Evolutionary conservation across 2,329 filamentous ascomycete species (phyloP).

Genomic region (Onygena corvina): DNA sequence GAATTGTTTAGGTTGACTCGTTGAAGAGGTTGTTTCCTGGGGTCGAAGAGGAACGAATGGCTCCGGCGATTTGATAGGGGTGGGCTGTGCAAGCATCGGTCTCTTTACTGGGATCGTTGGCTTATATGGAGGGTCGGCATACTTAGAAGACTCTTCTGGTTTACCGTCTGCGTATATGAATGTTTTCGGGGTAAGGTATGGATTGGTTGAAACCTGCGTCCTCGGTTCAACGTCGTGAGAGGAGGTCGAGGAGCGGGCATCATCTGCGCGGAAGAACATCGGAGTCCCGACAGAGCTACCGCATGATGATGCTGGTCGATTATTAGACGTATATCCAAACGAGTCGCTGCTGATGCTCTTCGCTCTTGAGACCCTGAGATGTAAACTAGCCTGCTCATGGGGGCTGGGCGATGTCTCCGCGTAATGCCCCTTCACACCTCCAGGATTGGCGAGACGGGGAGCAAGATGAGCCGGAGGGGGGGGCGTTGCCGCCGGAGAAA

Average conservation of each 20-base stretch:
- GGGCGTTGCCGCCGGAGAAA: conserved; percentile 50
- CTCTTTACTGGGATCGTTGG: not conserved
- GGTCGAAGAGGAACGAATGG: conserved; percentile 10
- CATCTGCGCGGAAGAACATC: conserved; percentile 89
- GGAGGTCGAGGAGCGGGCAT: conserved; percentile 47
- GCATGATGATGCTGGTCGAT: conserved; percentile 25
- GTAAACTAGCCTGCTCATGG: conserved; percentile 21
- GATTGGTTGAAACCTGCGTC: conserved; percentile 17
- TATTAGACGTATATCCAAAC: conserved; percentile 17
- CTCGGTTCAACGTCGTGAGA: conserved; percentile 20
- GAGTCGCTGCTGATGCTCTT: conserved; percentile 30
- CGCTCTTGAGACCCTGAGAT: conserved; percentile 24
- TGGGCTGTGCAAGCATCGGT: not conserved
- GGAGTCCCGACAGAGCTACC: conserved; percentile 30
- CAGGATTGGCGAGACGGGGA: conserved; percentile 1
- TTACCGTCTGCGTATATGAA: conserved; percentile 32
- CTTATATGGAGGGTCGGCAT: conserved; percentile 2
- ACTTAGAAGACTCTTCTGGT: conserved; percentile 16
- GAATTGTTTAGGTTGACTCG: conserved; percentile 24
- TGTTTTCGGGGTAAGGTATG: conserved; percentile 20
- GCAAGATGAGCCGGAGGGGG: conserved; percentile 13
- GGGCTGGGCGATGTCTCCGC: conserved; percentile 2
- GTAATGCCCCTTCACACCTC: not conserved
- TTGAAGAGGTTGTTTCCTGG: conserved; percentile 15
- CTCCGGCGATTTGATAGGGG: conserved; percentile 9